These are phyloP conservation scores for Aphanomyces stellatus DNA, from an alignment of 352 stramenopile species.

Conservation along the genomic window DNA sequence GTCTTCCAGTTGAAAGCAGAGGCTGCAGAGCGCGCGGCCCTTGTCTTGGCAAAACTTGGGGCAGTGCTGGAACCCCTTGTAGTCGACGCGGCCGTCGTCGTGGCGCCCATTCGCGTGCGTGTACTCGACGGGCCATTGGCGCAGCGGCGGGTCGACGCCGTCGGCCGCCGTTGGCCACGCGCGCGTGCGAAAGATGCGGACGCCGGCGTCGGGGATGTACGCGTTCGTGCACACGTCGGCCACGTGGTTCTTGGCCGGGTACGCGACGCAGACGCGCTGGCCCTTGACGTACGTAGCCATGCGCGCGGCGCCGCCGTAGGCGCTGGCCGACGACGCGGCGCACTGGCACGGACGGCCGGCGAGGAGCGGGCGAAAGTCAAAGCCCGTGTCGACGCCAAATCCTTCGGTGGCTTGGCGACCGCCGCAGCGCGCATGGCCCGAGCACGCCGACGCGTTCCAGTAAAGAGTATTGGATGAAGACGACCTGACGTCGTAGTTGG, in stretches of 20 bases:
- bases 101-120: conserved; percentile 24
- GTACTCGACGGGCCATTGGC: conserved; percentile 19
- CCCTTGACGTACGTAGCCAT: conserved; percentile 24
- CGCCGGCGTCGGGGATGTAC: conserved; percentile 26
- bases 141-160: not conserved
- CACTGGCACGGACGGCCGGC: conserved; percentile 27
- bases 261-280: conserved; percentile 31
- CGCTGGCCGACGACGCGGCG: not conserved
- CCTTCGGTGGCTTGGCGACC: conserved; percentile 15
- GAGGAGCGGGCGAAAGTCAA: conserved; percentile 20
- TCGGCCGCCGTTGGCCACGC: not conserved
- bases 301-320: conserved; percentile 12
- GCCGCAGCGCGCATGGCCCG: conserved; percentile 26
- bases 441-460: conserved; percentile 25
- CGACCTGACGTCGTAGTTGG: conserved; percentile 29
- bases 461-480: conserved; percentile 17
- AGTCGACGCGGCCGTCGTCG: conserved; percentile 25
- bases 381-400: conserved; percentile 31
- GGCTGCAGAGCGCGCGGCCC: conserved; percentile 29
- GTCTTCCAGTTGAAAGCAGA: conserved; percentile 34
- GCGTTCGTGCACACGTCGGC: conserved; percentile 26
- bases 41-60: conserved; percentile 32
- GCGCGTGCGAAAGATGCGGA: conserved; percentile 24
- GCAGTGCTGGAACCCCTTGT: conserved; percentile 37
- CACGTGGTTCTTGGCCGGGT: conserved; percentile 35